Evolutionary conservation across 2,329 filamentous ascomycete genomes (phyloP), one percentile per base, ranked within the genome.

Genomic region (Didymella segeticola): DNA sequence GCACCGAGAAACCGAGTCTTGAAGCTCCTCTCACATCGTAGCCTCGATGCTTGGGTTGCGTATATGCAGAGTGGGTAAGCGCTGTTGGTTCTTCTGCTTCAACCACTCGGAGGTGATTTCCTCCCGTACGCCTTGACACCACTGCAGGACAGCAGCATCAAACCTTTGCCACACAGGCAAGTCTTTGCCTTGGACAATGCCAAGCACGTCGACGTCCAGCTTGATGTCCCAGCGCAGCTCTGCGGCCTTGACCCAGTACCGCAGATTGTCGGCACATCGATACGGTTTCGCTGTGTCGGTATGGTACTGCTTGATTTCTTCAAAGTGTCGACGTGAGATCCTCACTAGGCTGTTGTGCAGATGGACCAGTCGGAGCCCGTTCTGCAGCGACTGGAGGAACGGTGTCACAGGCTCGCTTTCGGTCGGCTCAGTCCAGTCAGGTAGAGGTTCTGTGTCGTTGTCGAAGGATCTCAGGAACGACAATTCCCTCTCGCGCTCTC

Each of bases 201-300:
- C 91, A 75, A 96, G 88, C 19, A 93, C 91, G 68, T 97, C 91
- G 47, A 96, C 82, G 59, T 88, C 85, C 45, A 98, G 80, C 63
- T 89, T 84, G 31, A 93, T 85, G 76, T 98, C 95, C 88, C 93
- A 99, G 49, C 95, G 86, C 53, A 98, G 81, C 77, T 99, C 93
- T 7, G 93, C 92, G 1, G 93, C 95, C 79, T 99, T 99, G 76
- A 90, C 85, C 93, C 95, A 99, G 80, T 89, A 99, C 33, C 92
- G 86, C 57, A 99, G 82, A 73, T 99, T 99, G 65, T 99, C 95
- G 3, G 93, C 91, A 58, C 88, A 88, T 42, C 95, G 89, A 74
- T 99, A 99, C 0, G 95, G 95, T 77, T 98, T 98, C 56, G 86
- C 88, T 9, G 95, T 93, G 74, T 99, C 92, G n/a, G 87, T 88